Evolutionary conservation across 1,139 yeast genomes (phyloP).

Genomic region (Pichia sp.): DNA sequence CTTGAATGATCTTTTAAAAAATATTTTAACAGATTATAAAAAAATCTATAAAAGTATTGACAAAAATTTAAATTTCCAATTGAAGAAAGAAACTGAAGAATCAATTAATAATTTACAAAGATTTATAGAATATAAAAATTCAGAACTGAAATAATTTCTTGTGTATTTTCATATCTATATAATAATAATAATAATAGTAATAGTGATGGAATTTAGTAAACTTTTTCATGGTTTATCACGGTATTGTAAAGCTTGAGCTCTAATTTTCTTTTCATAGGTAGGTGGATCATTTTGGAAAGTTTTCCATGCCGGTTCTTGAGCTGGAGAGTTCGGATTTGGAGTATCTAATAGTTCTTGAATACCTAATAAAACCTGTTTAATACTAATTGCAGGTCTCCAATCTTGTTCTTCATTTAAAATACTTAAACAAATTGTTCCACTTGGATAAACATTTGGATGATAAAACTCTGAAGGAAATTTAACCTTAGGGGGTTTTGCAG

Average conservation of each 20-base stretch:
- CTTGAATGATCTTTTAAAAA: constrained; percentile 40
- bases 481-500: constrained; percentile 94
- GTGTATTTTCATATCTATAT: not conserved
- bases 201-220: not conserved
- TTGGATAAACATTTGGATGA: constrained; percentile 95
- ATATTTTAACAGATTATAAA: constrained; percentile 41
- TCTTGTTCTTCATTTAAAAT: constrained; percentile 93
- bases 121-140: constrained; percentile 71
- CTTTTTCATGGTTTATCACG: not conserved
- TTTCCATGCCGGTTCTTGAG: constrained; percentile 94
- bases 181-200: not conserved
- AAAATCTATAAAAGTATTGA: constrained; percentile 59
- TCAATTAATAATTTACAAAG: constrained; percentile 60
- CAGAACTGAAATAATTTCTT: constrained; percentile 12
- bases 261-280: constrained; percentile 68
- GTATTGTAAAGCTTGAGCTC: constrained; percentile 74
- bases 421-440: constrained; percentile 90
- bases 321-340: constrained; percentile 95
- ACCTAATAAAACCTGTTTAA: constrained; percentile 85
- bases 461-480: constrained; percentile 82
- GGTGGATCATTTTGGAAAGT: constrained; percentile 66
- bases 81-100: constrained; percentile 66
- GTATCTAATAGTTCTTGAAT: constrained; percentile 84
- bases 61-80: constrained; percentile 50
- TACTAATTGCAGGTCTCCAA: constrained; percentile 96